Conservation (phyloP, 208 protist species). For the Trypanosoma brucei region DNA sequence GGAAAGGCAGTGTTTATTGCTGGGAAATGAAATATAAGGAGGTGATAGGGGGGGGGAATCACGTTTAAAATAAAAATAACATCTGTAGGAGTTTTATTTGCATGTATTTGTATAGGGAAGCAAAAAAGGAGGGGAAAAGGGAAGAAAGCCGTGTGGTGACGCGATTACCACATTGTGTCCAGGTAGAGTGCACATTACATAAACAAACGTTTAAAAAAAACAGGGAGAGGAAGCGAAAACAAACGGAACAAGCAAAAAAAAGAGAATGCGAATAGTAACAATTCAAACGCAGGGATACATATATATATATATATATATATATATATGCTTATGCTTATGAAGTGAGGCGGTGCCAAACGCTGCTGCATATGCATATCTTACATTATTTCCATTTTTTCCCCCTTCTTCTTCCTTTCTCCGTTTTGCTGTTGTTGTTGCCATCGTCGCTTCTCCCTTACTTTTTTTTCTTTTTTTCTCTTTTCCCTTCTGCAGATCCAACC, state of each 20-base stretch:
- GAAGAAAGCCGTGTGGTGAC: too few relatives aligned
- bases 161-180: too few relatives aligned
- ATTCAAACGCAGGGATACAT: neutral
- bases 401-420: neutral
- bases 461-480: slow-evolving; percentile 15
- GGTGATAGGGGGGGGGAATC: too few relatives aligned
- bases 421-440: too few relatives aligned
- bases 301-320: neutral
- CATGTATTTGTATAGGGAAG: too few relatives aligned
- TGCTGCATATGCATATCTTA: neutral
- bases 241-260: neutral
- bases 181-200: too few relatives aligned
- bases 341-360: neutral
- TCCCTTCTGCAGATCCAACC: slow-evolving; percentile 2
- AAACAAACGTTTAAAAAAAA: too few relatives aligned
- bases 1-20: neutral
- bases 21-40: too few relatives aligned
- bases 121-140: too few relatives aligned
- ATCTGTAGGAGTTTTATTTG: too few relatives aligned
- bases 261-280: neutral
- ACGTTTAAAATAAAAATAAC: too few relatives aligned
- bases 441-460: neutral
- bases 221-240: too few relatives aligned
- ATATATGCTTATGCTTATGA: neutral
- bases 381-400: neutral